Conservation (phyloP, 129 eudicot species). For the Helianthus tuberosus region DNA sequence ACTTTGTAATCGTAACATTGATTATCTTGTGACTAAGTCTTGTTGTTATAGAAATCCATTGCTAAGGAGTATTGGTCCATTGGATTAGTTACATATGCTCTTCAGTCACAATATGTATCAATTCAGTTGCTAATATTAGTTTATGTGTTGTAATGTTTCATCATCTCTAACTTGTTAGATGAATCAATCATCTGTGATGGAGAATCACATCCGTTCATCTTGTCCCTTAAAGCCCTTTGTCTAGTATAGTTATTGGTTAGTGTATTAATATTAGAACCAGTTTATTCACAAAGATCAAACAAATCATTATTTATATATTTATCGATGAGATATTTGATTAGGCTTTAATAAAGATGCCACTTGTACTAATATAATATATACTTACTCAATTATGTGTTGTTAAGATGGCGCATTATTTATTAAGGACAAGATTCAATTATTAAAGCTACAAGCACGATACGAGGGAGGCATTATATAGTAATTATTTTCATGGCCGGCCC, state of each 20-base stretch:
- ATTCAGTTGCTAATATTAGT: no score
- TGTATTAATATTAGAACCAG: not conserved
- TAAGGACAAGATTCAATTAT: slow-evolving; percentile 17
- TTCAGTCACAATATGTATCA: no score
- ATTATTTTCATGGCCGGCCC: no score
- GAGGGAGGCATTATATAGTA: not conserved
- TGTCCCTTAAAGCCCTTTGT: not conserved
- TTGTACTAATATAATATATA: not conserved
- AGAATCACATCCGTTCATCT: not conserved
- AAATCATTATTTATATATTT: not conserved
- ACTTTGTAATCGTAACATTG: no score
- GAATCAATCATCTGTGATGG: not conserved
- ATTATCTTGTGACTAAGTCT: no score
- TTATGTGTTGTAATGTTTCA: no score
- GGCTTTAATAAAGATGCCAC: slow-evolving; percentile 5
- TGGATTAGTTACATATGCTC: no score
- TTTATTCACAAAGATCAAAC: not conserved
- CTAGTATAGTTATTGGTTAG: not conserved
- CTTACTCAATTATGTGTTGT: not conserved
- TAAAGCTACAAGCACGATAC: not conserved
- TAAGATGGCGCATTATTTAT: not conserved
- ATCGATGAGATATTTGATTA: not conserved
- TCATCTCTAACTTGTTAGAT: not conserved
- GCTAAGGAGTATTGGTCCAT: no score
- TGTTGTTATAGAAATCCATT: no score